Conservation (phyloP, 2,329 filamentous ascomycete species). For the Exophiala aquamarina region DNA sequence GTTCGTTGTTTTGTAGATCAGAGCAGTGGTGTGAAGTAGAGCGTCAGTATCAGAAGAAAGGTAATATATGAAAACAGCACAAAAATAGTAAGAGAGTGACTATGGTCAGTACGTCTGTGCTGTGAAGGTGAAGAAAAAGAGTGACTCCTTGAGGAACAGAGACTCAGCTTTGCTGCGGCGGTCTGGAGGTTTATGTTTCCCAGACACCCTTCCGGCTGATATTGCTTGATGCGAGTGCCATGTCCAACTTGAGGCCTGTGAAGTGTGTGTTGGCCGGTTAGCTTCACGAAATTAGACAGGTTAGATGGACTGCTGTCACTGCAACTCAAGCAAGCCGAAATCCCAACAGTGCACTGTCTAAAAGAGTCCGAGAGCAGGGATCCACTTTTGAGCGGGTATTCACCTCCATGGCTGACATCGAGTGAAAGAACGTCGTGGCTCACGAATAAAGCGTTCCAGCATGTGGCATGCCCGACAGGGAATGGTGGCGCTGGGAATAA, state of each 20-base stretch:
- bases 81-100: slow-evolving; percentile 15
- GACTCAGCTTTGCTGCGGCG: slow-evolving; percentile 3
- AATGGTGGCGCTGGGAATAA: no score
- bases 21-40: neutral
- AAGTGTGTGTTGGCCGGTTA: slow-evolving; percentile 10
- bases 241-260: slow-evolving; percentile 14
- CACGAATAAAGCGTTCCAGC: no score
- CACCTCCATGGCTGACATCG: no score
- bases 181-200: slow-evolving; percentile 18
- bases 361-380: neutral
- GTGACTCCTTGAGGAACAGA: slow-evolving; percentile 8
- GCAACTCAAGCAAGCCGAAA: slow-evolving; percentile 10
- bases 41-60: neutral
- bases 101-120: slow-evolving; percentile 14
- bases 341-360: slow-evolving; percentile 6
- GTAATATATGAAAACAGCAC: slow-evolving; percentile 6
- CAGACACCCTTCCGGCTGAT: slow-evolving; percentile 1
- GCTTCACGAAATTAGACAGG: slow-evolving; percentile 23
- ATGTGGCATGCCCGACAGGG: no score
- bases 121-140: slow-evolving; percentile 15
- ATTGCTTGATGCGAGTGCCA: slow-evolving; percentile 8
- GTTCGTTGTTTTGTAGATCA: neutral
- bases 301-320: slow-evolving; percentile 21
- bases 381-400: no score
- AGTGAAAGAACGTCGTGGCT: no score